Percentiles rank a stretch among this genome's conserved stretches.
Evolutionary conservation across 768 basidiomycete species (phyloP).

Genomic region (Tulasnella sp.): DNA sequence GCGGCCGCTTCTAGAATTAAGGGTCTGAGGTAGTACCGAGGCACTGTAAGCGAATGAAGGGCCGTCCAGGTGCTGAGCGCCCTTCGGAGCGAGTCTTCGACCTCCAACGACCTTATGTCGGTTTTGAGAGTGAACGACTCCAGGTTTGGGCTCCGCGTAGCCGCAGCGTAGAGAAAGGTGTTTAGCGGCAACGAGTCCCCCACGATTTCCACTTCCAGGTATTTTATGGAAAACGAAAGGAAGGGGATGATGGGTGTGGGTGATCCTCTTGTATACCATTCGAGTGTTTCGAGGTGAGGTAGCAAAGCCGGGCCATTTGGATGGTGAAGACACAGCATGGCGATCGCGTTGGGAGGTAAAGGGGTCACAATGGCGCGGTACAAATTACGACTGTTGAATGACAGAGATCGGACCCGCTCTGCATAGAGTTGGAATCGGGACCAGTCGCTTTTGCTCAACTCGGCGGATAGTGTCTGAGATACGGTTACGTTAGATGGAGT

Average conservation of each 20-base stretch:
- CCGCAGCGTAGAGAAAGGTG: background rate
- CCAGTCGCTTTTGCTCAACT: background rate
- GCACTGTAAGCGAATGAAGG: background rate
- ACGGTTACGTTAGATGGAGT: background rate
- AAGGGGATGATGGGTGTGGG: background rate
- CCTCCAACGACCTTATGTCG: background rate
- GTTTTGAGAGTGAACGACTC: background rate
- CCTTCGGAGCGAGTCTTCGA: background rate
- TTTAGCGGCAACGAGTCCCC: background rate
- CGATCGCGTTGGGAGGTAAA: background rate
- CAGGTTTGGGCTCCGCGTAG: too few species aligned
- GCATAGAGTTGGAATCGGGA: background rate
- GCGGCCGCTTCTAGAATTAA: background rate
- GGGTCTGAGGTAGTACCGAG: background rate
- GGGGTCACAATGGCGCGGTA: background rate
- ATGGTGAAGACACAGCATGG: background rate
- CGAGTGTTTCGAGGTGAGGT: background rate
- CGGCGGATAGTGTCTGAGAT: background rate
- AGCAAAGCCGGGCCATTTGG: background rate
- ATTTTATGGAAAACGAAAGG: background rate
- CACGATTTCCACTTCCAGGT: background rate
- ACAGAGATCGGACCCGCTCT: background rate
- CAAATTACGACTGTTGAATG: background rate
- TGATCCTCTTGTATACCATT: background rate
- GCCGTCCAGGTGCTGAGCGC: background rate